Evolutionary conservation across 306 rosid genomes (phyloP), one percentile per base, ranked within the genome.

Genomic region (Trifolium dubium): DNA sequence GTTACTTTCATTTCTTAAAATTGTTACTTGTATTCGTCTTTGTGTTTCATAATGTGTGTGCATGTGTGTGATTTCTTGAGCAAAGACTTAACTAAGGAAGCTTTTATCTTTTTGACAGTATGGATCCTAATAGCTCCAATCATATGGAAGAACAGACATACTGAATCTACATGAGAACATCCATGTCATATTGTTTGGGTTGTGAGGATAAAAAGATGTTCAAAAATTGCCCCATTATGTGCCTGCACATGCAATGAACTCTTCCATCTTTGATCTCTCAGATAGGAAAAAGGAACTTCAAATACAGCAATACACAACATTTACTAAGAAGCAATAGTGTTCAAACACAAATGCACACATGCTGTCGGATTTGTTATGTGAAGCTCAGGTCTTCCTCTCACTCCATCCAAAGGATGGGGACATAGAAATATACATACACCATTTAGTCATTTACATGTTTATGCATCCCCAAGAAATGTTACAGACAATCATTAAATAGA

Each of bases 61-160:
- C 23, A 23, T 23, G 23, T 23, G 23, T 23, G 23, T 23, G 23
- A 23, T 23, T 23, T 56, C 17, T 56, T 58, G 63, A 78, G 3
- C 40, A 49, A 63, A 61, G 19, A 58, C 8, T 8, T 18, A 63
- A 49, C 29, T 70, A 15, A 77, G 23, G 4, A 3, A 72, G 58
- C 4, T 4, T 73, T 50, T 68, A 13, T 44, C 12, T 8, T 76
- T 65, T 60, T 80, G 54, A 79, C 91, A 95, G 99, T 92, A 32
- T 95, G 99, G 99, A 87, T 95, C 88, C 79, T 88, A 81, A 71
- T 95, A 73, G 88, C 97, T 82, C 98, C 96, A 43, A 75, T 88
- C 70, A 47, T 95, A 80, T 86, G 91, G 96, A 87, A 89, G 72
- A 56, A 73, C 70, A 88, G 84, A 75, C 77, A 89, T 10, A 65